Base-by-base conservation (phyloP, 306 rosid species). In the Fragaria iinumae region DNA sequence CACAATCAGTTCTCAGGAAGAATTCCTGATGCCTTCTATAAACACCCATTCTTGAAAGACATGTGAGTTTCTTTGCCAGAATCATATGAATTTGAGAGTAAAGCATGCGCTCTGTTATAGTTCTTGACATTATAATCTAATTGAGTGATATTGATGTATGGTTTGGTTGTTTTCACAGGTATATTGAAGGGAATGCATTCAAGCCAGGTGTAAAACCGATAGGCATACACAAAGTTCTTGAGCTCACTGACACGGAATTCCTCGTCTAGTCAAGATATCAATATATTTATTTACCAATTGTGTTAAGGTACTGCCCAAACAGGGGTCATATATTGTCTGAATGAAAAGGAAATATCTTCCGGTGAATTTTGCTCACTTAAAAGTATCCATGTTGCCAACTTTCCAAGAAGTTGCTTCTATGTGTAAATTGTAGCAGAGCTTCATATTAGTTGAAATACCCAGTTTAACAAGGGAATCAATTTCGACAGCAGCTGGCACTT, bases 1-100 rank as follows among this genome's bases (percentile, higher is more conserved):
- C 97, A 92, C 88, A 96, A 96, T 81, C 99, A 92, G 83, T 96
- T 96, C 80, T 82, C 93, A 8, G 99, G 99, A 82, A 92, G 98
- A 88, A 96, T 96, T 79, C 90, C 98, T 4, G 90, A 89, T 65
- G 87, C 89, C 81, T 92, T 92, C 80, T 96, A 96, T 72, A 96
- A 92, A 82, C 99, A 91, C 88, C 93, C 87, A 62, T 91, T 89
- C 80, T 86, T 96, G 90, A 96, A 96, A 89, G 99, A 91, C 87
- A 91, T 96, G 99, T 96, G 86, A 92, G 99, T 87, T 76, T 73
- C 34, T 10, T 71, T 72, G 63, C 32, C 32, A 56, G 32, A 56
- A 56, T 27, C 63, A 2, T 21, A 56, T 21, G 63, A 56, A 21
- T 56, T 10, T 21, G 63, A 56, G 32, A n/a, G 29, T n/a, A 8